These are phyloP conservation scores for Cercophora newfieldiana DNA, from an alignment of 495 filamentous ascomycete genomes.

Conservation along the genomic window DNA sequence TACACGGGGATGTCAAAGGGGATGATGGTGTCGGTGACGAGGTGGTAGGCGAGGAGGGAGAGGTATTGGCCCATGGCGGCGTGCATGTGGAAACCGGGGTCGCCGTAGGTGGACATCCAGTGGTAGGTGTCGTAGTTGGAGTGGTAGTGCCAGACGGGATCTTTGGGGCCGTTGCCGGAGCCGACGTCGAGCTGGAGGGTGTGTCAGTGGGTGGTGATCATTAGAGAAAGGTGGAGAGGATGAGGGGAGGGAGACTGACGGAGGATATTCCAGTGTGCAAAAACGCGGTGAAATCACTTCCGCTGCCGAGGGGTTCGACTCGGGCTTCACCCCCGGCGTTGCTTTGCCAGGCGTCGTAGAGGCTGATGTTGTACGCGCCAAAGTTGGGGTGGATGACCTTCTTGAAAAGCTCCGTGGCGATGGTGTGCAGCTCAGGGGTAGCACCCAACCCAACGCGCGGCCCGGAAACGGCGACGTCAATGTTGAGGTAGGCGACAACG, in stretches of 20 bases:
- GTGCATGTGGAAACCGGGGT: constrained; percentile 76
- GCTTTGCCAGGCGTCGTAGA: constrained; percentile 65
- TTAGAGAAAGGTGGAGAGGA: constrained; percentile 28
- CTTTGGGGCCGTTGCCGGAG: constrained; percentile 54
- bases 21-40: constrained; percentile 71
- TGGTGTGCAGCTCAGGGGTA: constrained; percentile 73
- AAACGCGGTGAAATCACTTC: constrained; percentile 86
- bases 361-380: constrained; percentile 51
- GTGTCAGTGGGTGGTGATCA: not conserved
- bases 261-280: constrained; percentile 78
- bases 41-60: constrained; percentile 69
- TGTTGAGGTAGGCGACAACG: constrained; percentile 81
- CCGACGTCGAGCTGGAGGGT: constrained; percentile 62
- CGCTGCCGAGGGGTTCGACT: constrained; percentile 66
- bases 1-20: constrained; percentile 75
- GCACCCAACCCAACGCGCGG: constrained; percentile 70
- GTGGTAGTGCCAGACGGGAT: constrained; percentile 66
- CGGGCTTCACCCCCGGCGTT: constrained; percentile 55
- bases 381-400: constrained; percentile 57
- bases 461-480: constrained; percentile 77
- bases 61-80: constrained; percentile 70
- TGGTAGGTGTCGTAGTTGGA: constrained; percentile 84
- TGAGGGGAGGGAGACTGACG: constrained; percentile 52
- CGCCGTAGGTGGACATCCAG: constrained; percentile 76
- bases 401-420: constrained; percentile 63